Percentiles rank a stretch among this genome's conserved stretches.
Evolutionary conservation across 805 yeast species (phyloP).

Genomic region (Isabelozyma gotoi): DNA sequence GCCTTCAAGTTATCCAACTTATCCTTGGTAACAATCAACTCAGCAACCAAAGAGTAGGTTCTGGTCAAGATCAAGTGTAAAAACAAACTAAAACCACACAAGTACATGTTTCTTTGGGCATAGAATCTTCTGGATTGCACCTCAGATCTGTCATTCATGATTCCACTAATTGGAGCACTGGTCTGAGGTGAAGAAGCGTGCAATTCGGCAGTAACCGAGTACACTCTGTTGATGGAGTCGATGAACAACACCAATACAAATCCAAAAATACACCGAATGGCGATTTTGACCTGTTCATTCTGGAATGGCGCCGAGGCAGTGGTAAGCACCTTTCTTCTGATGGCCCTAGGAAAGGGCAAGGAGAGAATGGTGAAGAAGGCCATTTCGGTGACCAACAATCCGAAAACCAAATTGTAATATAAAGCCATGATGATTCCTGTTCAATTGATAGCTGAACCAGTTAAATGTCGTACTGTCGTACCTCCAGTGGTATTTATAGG

Average conservation of each 20-base stretch:
- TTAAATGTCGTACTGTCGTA: neutral
- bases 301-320: slow-evolving; percentile 68
- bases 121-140: slow-evolving; percentile 88
- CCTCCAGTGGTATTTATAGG: neutral
- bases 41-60: slow-evolving; percentile 78
- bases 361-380: slow-evolving; percentile 75
- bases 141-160: slow-evolving; percentile 68
- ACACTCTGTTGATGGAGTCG: slow-evolving; percentile 85
- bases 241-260: slow-evolving; percentile 81
- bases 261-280: slow-evolving; percentile 76
- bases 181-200: slow-evolving; percentile 25
- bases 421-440: slow-evolving; percentile 33
- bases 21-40: slow-evolving; percentile 65
- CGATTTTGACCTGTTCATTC: slow-evolving; percentile 69
- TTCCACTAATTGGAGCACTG: slow-evolving; percentile 15
- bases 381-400: slow-evolving; percentile 77
- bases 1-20: slow-evolving; percentile 42
- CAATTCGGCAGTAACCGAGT: slow-evolving; percentile 65
- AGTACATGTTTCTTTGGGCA: slow-evolving; percentile 93
- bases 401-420: slow-evolving; percentile 58
- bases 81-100: slow-evolving; percentile 93
- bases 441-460: neutral
- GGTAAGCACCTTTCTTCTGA: slow-evolving; percentile 66
- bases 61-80: slow-evolving; percentile 81
- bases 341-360: slow-evolving; percentile 76